Evolutionary conservation across 306 rosid genomes (phyloP).

Genomic region (Canavalia ensiformis): DNA sequence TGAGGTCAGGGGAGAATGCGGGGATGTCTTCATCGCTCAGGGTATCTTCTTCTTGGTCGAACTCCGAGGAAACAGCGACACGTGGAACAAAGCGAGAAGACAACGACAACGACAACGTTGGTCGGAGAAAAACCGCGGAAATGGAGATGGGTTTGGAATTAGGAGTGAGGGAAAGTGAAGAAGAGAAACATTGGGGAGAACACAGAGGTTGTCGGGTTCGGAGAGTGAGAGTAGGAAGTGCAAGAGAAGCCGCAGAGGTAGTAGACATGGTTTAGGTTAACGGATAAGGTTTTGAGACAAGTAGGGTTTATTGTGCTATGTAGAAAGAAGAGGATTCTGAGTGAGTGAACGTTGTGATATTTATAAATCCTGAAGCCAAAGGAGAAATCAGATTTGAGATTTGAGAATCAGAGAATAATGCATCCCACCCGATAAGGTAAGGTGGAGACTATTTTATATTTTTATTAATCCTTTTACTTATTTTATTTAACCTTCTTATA

Average conservation of each 20-base stretch:
- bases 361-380: not conserved
- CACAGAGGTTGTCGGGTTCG: slow-evolving; percentile 51
- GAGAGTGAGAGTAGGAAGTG: slow-evolving; percentile 63
- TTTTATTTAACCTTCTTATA: not conserved
- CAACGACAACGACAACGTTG: slow-evolving; percentile 37
- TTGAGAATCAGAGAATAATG: not conserved
- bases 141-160: slow-evolving; percentile 57
- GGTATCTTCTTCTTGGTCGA: slow-evolving; percentile 75
- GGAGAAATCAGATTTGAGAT: not conserved
- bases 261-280: slow-evolving; percentile 65
- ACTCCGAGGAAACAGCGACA: slow-evolving; percentile 73
- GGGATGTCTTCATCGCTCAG: slow-evolving; percentile 49
- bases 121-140: slow-evolving; percentile 59
- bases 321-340: not conserved
- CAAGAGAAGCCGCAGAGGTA: slow-evolving; percentile 72
- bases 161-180: slow-evolving; percentile 50
- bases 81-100: slow-evolving; percentile 63
- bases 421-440: slow-evolving; percentile 42
- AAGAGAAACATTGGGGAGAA: slow-evolving; percentile 49
- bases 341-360: slow-evolving; percentile 19
- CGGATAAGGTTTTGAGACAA: slow-evolving; percentile 58
- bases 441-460: not conserved
- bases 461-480: not conserved
- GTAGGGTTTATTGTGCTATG: slow-evolving; percentile 38
- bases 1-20: slow-evolving; percentile 63